phyloP scores from a whole-genome alignment of 352 stramenopile species.

The Phytophthora fragariaefolia region DNA sequence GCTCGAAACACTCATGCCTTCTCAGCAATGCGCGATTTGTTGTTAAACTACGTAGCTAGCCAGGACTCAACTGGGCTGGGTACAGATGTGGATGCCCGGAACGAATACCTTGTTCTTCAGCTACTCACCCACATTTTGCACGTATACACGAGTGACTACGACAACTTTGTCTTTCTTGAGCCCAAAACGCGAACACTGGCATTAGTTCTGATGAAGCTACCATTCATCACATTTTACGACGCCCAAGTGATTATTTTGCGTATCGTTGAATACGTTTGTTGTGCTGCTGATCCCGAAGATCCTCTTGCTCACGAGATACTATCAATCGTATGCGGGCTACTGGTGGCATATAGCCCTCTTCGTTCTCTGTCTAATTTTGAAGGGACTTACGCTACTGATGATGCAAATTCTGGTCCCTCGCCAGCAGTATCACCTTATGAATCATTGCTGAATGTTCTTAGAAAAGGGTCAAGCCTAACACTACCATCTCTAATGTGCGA shows the following conservation, averaged over 20 bases:
- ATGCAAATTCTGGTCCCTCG: neutral
- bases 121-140: conserved; percentile 70
- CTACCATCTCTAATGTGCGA: conserved; percentile 55
- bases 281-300: conserved; percentile 50
- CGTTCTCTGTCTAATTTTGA: conserved; percentile 1
- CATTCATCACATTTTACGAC: conserved; percentile 58
- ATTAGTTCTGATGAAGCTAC: conserved; percentile 72
- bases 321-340: conserved; percentile 65
- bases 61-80: conserved; percentile 21
- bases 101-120: conserved; percentile 64
- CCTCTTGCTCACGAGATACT: conserved; percentile 65
- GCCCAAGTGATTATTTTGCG: conserved; percentile 73
- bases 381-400: neutral
- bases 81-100: conserved; percentile 17
- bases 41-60: conserved; percentile 56
- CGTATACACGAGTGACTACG: conserved; percentile 76
- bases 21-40: conserved; percentile 65
- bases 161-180: conserved; percentile 77
- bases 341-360: conserved; percentile 51
- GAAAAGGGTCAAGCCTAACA: conserved; percentile 19
- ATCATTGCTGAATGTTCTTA: conserved; percentile 7
- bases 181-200: conserved; percentile 72
- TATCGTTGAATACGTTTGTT: conserved; percentile 83
- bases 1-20: conserved; percentile 75
- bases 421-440: neutral